These are phyloP conservation scores for Kurtzmaniella quercitrusa DNA, from an alignment of 1,139 yeast species.

Conservation along the genomic window DNA sequence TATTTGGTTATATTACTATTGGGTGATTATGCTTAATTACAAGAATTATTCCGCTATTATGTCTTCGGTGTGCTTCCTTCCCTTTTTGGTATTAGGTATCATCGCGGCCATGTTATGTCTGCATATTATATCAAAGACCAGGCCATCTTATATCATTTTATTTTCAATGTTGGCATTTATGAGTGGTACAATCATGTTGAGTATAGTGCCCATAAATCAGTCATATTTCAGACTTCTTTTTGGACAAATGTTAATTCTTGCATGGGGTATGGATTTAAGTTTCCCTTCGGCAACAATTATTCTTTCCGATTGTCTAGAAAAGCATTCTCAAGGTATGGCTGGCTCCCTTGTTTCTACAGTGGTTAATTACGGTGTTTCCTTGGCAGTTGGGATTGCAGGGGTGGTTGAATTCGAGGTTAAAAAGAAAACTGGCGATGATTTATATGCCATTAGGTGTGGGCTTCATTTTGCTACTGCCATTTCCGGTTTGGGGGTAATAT, in stretches of 20 bases:
- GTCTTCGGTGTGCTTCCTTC: conserved; percentile 42
- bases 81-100: conserved; percentile 44
- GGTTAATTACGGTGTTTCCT: conserved; percentile 50
- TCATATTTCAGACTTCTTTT: conserved; percentile 42
- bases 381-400: conserved; percentile 49
- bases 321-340: conserved; percentile 56
- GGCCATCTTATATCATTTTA: conserved; percentile 43
- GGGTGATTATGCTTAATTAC: conserved; percentile 40
- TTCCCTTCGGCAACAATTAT: conserved; percentile 56
- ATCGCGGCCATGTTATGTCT: conserved; percentile 46
- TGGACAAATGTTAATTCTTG: conserved; percentile 45
- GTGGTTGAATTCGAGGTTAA: conserved; percentile 42
- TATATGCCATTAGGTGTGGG: conserved; percentile 43
- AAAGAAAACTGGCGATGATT: conserved; percentile 16
- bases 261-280: conserved; percentile 59
- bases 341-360: conserved; percentile 55
- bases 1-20: conserved; percentile 44
- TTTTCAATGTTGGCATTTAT: conserved; percentile 44
- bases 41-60: conserved; percentile 41
- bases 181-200: conserved; percentile 44
- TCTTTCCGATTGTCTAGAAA: conserved; percentile 47
- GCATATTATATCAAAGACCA: conserved; percentile 32
- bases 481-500: conserved; percentile 31
- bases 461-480: conserved; percentile 39
- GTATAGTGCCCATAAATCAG: conserved; percentile 47